Evolutionary conservation across 108 stramenopile genomes (phyloP).

Genomic region (Pseudonitzschia multiseries): DNA sequence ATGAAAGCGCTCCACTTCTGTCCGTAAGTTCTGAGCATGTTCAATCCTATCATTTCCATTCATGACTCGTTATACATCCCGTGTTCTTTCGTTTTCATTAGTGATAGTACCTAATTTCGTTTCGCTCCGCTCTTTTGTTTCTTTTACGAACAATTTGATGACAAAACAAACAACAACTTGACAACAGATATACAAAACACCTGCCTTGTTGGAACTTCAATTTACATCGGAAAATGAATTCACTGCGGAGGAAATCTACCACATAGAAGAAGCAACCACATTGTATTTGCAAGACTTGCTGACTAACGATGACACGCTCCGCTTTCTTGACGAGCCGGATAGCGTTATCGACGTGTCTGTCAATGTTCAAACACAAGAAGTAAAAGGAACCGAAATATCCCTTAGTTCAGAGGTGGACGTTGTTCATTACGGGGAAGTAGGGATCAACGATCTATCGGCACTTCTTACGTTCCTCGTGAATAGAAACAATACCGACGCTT

Average conservation of each 20-base stretch:
- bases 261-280: slow-evolving; percentile 25
- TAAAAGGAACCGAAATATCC: slow-evolving; percentile 13
- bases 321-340: slow-evolving; percentile 21
- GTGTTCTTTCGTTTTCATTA: too few species aligned
- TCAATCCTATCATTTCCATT: not conserved
- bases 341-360: slow-evolving; percentile 21
- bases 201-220: slow-evolving; percentile 13
- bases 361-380: slow-evolving; percentile 18
- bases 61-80: not conserved
- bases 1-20: not conserved
- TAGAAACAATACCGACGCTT: slow-evolving; percentile 23
- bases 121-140: too few species aligned
- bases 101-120: too few species aligned
- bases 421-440: slow-evolving; percentile 28
- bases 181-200: slow-evolving; percentile 34
- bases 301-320: slow-evolving; percentile 17
- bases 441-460: slow-evolving; percentile 28
- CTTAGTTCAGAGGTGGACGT: slow-evolving; percentile 19
- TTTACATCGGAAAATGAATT: slow-evolving; percentile 15
- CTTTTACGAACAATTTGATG: too few species aligned
- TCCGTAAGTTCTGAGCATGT: slow-evolving; percentile 1
- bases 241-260: slow-evolving; percentile 23
- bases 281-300: slow-evolving; percentile 27
- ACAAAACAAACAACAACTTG: not conserved
- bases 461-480: slow-evolving; percentile 31